Percentiles rank a stretch among this genome's conserved stretches.
phyloP scores from a whole-genome alignment of 768 basidiomycete genomes.

The Coprinopsis sp. region DNA sequence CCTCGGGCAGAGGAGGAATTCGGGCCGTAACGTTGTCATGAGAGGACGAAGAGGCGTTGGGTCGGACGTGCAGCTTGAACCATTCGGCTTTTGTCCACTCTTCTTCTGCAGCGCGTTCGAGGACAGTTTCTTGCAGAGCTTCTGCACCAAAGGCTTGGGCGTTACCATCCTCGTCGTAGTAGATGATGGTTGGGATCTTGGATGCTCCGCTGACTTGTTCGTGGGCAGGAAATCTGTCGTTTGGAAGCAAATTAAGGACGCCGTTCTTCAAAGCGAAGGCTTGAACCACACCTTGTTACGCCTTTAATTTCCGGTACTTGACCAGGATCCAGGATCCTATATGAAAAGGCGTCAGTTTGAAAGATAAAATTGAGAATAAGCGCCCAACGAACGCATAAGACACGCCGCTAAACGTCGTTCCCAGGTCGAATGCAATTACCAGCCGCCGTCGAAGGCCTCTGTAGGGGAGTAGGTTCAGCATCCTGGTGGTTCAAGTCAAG shows the following conservation, averaged over 20 bases:
- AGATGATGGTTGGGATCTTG: constrained; percentile 46
- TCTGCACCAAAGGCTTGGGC: constrained; percentile 42
- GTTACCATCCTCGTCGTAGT: constrained; percentile 38
- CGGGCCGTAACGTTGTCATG: constrained; percentile 14
- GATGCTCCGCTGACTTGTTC: constrained; percentile 41
- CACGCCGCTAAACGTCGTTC: constrained; percentile 48
- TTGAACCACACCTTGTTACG: constrained; percentile 27
- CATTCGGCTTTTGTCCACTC: constrained; percentile 45
- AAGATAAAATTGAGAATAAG: background rate
- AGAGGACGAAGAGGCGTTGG: constrained; percentile 18
- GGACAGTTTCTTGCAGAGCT: constrained; percentile 33
- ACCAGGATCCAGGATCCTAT: constrained; percentile 33
- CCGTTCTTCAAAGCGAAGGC: constrained; percentile 5
- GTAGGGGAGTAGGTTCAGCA: constrained; percentile 22
- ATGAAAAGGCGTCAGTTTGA: background rate
- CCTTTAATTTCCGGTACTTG: constrained; percentile 29
- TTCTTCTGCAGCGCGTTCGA: constrained; percentile 37
- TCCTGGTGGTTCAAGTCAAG: too few species aligned
- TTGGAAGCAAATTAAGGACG: background rate
- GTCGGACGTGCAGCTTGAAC: constrained; percentile 38
- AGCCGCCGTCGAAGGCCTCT: constrained; percentile 37
- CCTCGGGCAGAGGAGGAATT: constrained; percentile 38
- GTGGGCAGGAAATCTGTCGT: constrained; percentile 40
- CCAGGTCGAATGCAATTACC: constrained; percentile 48
- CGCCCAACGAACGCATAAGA: constrained; percentile 32